Percentiles rank a stretch among this genome's conserved stretches.
Conservation (phyloP, 2,329 filamentous ascomycete genomes). For the Aspergillus aculeatinus region DNA sequence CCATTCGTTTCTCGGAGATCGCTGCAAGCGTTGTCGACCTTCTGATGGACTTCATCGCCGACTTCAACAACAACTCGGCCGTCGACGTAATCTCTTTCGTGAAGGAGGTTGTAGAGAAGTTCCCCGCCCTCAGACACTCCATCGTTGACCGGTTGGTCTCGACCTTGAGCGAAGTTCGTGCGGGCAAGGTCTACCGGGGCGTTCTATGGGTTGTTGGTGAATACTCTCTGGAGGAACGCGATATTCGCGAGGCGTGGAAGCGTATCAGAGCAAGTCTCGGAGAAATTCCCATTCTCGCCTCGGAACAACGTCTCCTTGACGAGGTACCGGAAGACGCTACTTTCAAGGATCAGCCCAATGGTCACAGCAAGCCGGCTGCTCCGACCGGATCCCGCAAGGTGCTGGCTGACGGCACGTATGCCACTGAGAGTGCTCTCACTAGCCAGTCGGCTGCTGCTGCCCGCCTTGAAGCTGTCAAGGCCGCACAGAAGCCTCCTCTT, state of each 20-base stretch:
- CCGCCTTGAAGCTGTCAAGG: conserved; percentile 92
- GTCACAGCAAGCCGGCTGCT: conserved; percentile 70
- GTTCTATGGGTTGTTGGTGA: conserved; percentile 98
- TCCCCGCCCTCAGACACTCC: conserved; percentile 80
- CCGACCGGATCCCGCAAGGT: conserved; percentile 87
- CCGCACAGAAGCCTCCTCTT: conserved; percentile 91
- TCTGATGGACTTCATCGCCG: conserved; percentile 97
- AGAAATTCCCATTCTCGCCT: conserved; percentile 94
- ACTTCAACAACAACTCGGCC: conserved; percentile 95
- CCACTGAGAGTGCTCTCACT: conserved; percentile 92
- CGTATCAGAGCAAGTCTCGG: conserved; percentile 89
- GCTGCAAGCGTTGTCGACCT: conserved; percentile 94
- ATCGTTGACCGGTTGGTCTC: conserved; percentile 88
- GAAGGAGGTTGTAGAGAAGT: conserved; percentile 98
- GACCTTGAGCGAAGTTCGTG: conserved; percentile 87
- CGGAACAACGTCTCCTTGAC: conserved; percentile 87
- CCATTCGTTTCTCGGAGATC: conserved; percentile 98
- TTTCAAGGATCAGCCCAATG: conserved; percentile 70
- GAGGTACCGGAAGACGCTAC: conserved; percentile 71
- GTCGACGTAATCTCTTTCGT: conserved; percentile 98
- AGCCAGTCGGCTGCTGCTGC: conserved; percentile 87
- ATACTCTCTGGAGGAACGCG: conserved; percentile 88
- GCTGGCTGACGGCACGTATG: conserved; percentile 93
- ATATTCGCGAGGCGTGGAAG: conserved; percentile 96
- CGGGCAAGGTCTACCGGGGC: conserved; percentile 94